Base-by-base conservation (phyloP, 139 green algal genomes). In the Microglena sp. region DNA sequence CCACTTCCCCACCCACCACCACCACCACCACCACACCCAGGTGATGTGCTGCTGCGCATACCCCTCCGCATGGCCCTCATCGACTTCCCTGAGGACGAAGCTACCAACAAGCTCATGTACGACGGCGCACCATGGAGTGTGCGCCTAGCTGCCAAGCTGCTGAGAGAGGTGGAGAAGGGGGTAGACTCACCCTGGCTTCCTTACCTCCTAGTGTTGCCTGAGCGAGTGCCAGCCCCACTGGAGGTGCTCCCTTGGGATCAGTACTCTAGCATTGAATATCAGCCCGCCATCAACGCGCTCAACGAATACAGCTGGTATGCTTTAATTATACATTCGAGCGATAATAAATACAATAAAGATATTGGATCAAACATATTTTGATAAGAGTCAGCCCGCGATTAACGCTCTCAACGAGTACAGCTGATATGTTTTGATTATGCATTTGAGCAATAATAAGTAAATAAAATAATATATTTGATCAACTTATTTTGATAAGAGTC, bases 61-160 rank as follows among this genome's bases (percentile, higher is more conserved):
- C 85, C 85, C 0, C 66, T 92, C 65, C 66, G 80, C 0, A 62
- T 92, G 28, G 87, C 82, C 18, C 64, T 94, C 26, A 85, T 77
- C 3, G 84, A 92, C 43, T 65, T 84, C 40, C 34, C 66, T 0
- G 80, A 69, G 21, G 82, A 89, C 24, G 46, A 79, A 32, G 72
- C 82, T n/a, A 79, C 70, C 4, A 82, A 86, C 64, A 2, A 24
- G 1, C 33, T 84, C 27, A 22, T 82, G 67, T 82, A 85, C 54
- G 60, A 74, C 67, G 79, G 77, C 45, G 79, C 76, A 6, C 82
- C 84, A 0, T 92, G 84, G 84, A 83, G 74, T 27, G 78, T 90
- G 31, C 77, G 84, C 2, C 72, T 94, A 33, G 82, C 81, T 3
- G 70, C 65, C 34, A 87, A 86, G 71, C 76, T 94, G 77, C 76